Percentiles rank a stretch among this genome's conserved stretches.
Conservation (phyloP, 176 grass and related monocot species). For the Bonia amplexicaulis region DNA sequence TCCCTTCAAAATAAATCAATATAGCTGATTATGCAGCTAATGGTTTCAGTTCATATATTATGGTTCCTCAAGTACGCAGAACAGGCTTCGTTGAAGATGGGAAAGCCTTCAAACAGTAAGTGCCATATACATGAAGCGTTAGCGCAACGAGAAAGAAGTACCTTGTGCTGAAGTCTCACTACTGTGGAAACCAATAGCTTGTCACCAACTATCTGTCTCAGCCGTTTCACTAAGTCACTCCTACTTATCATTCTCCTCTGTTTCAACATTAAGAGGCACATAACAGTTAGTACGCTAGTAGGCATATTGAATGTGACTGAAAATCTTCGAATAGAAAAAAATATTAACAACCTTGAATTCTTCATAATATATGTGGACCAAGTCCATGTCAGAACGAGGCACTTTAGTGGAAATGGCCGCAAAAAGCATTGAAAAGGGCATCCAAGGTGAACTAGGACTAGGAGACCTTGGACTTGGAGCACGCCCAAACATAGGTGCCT, state of each 20-base stretch:
- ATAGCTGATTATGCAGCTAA: background rate
- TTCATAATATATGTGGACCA: constrained; percentile 53
- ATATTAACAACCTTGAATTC: constrained; percentile 67
- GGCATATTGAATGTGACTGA: background rate
- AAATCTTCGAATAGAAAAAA: background rate
- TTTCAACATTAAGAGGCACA: constrained; percentile 20
- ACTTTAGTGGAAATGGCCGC: constrained; percentile 73
- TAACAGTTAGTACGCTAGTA: constrained; percentile 5
- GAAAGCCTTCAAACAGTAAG: background rate
- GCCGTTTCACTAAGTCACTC: constrained; percentile 43
- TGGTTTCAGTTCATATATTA: background rate
- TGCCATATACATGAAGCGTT: background rate
- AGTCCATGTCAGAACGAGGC: constrained; percentile 55
- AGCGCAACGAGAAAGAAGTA: background rate
- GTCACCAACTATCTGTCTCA: constrained; percentile 66
- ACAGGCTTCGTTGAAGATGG: background rate
- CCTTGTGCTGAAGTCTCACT: constrained; percentile 65
- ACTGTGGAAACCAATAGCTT: constrained; percentile 69
- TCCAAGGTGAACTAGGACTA: constrained; percentile 58
- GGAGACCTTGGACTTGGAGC: constrained; percentile 30
- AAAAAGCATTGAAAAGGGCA: constrained; percentile 82
- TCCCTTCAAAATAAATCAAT: background rate
- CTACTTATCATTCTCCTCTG: constrained; percentile 71
- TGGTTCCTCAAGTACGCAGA: background rate
- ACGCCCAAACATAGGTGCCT: constrained; percentile 17